Percentiles rank a stretch among this genome's conserved stretches.
phyloP scores from a whole-genome alignment of 139 green algal species.

The Yamagishiella unicocca region DNA sequence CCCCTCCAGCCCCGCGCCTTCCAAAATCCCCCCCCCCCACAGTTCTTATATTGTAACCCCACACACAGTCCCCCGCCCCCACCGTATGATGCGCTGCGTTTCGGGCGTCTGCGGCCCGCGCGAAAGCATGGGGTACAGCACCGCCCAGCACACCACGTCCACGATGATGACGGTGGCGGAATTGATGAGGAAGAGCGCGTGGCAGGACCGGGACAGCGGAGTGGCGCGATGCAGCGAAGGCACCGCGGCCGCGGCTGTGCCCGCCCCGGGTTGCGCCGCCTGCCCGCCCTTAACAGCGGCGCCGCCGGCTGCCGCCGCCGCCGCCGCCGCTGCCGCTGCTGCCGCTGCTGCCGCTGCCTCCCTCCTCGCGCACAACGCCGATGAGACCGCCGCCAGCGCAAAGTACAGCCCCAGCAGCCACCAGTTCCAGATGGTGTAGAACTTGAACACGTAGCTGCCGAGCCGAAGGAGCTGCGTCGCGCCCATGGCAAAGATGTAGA shows the following conservation, averaged over 20 bases:
- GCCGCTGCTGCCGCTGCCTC: background rate
- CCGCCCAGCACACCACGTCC: constrained; percentile 36
- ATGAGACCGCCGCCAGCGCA: constrained; percentile 5
- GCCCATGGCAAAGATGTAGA: constrained; percentile 35
- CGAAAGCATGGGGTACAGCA: constrained; percentile 45
- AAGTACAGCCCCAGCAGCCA: constrained; percentile 45
- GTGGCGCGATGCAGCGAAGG: background rate
- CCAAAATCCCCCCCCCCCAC: too few relatives aligned
- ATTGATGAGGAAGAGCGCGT: constrained; percentile 43
- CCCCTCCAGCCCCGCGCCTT: too few relatives aligned
- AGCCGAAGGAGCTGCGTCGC: background rate
- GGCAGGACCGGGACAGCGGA: constrained; percentile 19
- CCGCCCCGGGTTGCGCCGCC: background rate
- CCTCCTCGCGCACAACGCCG: background rate
- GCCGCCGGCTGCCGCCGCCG: background rate
- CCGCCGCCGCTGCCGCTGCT: background rate
- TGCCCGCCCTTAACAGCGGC: background rate
- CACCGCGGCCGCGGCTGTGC: background rate
- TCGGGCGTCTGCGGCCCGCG: constrained; percentile 32
- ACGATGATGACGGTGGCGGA: constrained; percentile 33
- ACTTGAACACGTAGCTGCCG: constrained; percentile 15
- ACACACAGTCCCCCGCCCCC: background rate
- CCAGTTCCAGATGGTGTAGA: constrained; percentile 48
- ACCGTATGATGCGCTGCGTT: constrained; percentile 11
- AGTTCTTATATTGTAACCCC: too few relatives aligned